These are phyloP conservation scores for Globisporangium nunn DNA, from an alignment of 352 stramenopile genomes.

Conservation along the genomic window DNA sequence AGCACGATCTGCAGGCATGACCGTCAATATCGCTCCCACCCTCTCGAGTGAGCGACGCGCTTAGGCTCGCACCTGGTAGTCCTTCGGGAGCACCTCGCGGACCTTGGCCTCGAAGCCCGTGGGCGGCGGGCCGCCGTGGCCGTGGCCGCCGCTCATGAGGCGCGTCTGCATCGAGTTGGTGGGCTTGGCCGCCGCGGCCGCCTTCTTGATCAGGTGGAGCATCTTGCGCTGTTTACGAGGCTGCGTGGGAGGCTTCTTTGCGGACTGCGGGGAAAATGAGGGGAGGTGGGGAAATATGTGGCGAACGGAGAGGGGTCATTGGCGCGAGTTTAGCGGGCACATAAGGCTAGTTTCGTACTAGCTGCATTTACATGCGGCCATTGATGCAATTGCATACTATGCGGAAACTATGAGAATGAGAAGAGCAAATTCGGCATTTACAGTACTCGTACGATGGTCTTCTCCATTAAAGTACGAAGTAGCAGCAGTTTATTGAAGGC, in stretches of 20 bases:
- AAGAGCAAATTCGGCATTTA: too few relatives aligned
- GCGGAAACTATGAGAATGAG: too few relatives aligned
- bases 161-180: conserved; percentile 52
- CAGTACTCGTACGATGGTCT: too few relatives aligned
- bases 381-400: too few relatives aligned
- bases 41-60: too few relatives aligned
- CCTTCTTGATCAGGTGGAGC: conserved; percentile 76
- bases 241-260: not conserved
- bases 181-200: conserved; percentile 40
- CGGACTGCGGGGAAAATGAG: not conserved
- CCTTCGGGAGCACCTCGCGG: conserved; percentile 72
- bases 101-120: conserved; percentile 83
- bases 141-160: conserved; percentile 67
- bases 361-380: too few relatives aligned
- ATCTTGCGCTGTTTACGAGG: conserved; percentile 20
- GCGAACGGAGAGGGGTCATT: not conserved
- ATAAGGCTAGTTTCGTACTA: too few relatives aligned
- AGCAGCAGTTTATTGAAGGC: too few relatives aligned
- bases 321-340: not conserved
- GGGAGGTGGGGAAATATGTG: not conserved
- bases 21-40: not conserved
- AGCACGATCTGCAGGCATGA: conserved; percentile 56
- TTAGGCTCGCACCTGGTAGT: conserved; percentile 62
- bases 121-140: conserved; percentile 41
- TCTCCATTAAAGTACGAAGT: too few relatives aligned